Evolutionary conservation across 495 filamentous ascomycete genomes (phyloP).

Genomic region (Annulohypoxylon nitens): DNA sequence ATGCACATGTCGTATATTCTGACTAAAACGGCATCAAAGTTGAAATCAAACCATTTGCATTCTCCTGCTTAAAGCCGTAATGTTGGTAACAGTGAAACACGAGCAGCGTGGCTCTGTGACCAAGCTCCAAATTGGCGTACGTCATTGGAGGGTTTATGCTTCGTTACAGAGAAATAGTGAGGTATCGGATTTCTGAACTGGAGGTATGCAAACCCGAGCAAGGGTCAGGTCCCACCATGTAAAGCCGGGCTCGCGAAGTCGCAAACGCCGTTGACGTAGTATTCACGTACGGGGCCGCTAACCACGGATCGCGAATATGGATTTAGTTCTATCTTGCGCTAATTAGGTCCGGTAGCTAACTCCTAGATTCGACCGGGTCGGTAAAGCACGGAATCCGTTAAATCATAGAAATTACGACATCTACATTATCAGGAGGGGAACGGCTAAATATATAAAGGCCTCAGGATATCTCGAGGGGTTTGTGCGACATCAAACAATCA

Average conservation of each 20-base stretch:
- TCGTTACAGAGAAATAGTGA: neutral
- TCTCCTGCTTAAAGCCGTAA: neutral
- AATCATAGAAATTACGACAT: neutral
- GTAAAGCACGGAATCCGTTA: neutral
- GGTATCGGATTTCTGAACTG: conserved; percentile 16
- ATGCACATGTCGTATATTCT: neutral
- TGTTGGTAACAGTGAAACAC: neutral
- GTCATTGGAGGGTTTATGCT: neutral
- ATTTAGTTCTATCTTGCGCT: neutral
- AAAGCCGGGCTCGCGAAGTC: neutral
- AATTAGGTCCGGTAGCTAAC: neutral
- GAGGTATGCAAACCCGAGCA: conserved; percentile 22
- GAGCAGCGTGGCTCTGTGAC: too few species aligned
- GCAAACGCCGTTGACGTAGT: conserved; percentile 9
- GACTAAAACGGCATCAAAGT: too few species aligned
- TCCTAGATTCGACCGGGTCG: neutral
- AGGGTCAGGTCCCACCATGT: neutral
- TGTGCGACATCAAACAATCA: neutral
- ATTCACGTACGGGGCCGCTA: neutral
- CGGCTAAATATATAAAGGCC: neutral
- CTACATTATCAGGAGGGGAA: neutral
- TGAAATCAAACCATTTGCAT: neutral
- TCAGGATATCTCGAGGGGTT: conserved; percentile 1
- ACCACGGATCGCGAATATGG: conserved; percentile 3
- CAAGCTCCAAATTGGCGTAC: neutral